Evolutionary conservation across 2,329 filamentous ascomycete species (phyloP).

Genomic region (Sclerotinia subarctica): DNA sequence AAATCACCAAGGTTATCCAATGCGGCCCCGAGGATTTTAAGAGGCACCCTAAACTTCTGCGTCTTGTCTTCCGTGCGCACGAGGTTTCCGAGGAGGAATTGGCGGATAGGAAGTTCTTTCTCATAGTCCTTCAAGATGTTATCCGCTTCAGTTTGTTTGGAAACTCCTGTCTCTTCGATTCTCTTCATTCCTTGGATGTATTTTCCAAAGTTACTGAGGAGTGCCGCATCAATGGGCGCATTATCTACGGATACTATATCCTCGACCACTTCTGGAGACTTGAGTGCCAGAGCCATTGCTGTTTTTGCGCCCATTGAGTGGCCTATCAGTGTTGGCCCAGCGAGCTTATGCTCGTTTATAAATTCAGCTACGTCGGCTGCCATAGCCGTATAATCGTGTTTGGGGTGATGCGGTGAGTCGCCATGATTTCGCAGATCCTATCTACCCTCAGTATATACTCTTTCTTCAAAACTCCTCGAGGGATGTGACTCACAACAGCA

Average conservation of each 20-base stretch:
- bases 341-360: constrained; percentile 67
- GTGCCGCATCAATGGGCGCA: constrained; percentile 75
- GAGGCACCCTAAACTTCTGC: constrained; percentile 75
- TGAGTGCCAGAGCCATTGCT: constrained; percentile 81
- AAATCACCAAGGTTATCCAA: constrained; percentile 79
- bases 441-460: constrained; percentile 7
- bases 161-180: constrained; percentile 67
- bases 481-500: constrained; percentile 60
- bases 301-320: constrained; percentile 97
- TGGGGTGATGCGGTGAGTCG: constrained; percentile 72
- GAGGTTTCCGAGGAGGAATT: constrained; percentile 89
- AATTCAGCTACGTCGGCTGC: constrained; percentile 80
- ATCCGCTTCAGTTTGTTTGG: constrained; percentile 74
- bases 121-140: constrained; percentile 74
- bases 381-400: constrained; percentile 79
- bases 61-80: constrained; percentile 52
- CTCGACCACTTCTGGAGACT: constrained; percentile 62
- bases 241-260: constrained; percentile 87
- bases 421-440: constrained; percentile 93
- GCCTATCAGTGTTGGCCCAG: constrained; percentile 74
- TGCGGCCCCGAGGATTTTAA: constrained; percentile 64
- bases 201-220: constrained; percentile 70
- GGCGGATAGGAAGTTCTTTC: constrained; percentile 68
- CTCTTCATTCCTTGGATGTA: constrained; percentile 84
- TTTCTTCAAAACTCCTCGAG: background rate